These are phyloP conservation scores for Talaromyces verruculosus DNA, from an alignment of 2,329 filamentous ascomycete species.

Conservation along the genomic window DNA sequence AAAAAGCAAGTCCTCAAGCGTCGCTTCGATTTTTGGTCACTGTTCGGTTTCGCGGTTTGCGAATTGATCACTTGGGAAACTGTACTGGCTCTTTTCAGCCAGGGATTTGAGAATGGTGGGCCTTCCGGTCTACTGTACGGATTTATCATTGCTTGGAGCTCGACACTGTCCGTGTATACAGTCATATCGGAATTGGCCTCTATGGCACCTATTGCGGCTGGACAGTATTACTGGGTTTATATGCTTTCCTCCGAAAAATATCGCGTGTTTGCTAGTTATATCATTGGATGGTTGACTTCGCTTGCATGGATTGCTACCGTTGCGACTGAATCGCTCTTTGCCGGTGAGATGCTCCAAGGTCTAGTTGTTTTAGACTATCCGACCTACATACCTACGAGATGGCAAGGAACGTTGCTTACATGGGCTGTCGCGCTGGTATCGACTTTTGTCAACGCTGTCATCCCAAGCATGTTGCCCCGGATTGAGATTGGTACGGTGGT, in stretches of 20 bases:
- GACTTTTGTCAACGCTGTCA: constrained; percentile 45
- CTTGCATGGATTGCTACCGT: constrained; percentile 48
- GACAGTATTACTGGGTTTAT: constrained; percentile 50
- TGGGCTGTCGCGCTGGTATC: constrained; percentile 42
- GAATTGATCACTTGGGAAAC: constrained; percentile 51
- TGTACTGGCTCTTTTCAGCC: constrained; percentile 45
- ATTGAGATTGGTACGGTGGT: constrained; percentile 42
- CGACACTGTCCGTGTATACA: constrained; percentile 50
- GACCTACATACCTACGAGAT: constrained; percentile 42
- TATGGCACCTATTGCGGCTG: constrained; percentile 49
- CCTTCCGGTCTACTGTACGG: constrained; percentile 53
- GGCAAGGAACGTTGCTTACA: constrained; percentile 48
- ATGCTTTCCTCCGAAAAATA: constrained; percentile 45
- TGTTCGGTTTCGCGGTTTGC: constrained; percentile 48
- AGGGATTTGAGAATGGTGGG: constrained; percentile 48
- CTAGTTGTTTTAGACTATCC: constrained; percentile 46
- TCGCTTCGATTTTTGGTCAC: constrained; percentile 45
- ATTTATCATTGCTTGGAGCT: constrained; percentile 54
- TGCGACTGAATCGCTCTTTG: constrained; percentile 46
- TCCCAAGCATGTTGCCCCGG: constrained; percentile 40
- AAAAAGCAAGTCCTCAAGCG: constrained; percentile 50
- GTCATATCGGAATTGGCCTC: constrained; percentile 51
- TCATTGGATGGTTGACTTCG: constrained; percentile 47
- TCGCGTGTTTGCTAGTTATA: constrained; percentile 46
- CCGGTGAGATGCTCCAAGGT: constrained; percentile 48